These are phyloP conservation scores for Hanseniaspora pseudoguilliermondii DNA, from an alignment of 805 yeast genomes.

Conservation along the genomic window DNA sequence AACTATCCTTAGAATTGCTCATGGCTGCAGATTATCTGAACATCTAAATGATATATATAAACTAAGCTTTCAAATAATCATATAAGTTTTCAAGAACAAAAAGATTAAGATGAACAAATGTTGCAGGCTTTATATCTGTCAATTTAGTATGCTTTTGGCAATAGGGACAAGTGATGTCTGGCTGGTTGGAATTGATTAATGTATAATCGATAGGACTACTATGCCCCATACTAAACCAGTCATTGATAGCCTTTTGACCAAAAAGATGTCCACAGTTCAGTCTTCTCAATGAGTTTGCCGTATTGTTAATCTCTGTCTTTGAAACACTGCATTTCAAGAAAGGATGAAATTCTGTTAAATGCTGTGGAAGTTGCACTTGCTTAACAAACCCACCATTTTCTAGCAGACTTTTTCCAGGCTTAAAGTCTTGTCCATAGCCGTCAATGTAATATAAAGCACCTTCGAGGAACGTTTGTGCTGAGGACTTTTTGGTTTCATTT, in stretches of 20 bases:
- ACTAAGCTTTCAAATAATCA: background rate
- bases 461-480: background rate
- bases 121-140: background rate
- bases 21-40: slow-evolving; percentile 76
- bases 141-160: background rate
- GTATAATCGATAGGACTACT: background rate
- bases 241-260: slow-evolving; percentile 3
- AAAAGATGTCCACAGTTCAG: slow-evolving; percentile 5
- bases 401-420: background rate
- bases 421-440: background rate
- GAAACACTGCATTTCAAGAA: background rate
- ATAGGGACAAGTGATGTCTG: slow-evolving; percentile 1
- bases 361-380: background rate
- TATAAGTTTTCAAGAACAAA: slow-evolving; percentile 2
- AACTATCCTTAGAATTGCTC: slow-evolving; percentile 76
- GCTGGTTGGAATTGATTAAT: background rate
- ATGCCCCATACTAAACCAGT: background rate
- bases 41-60: slow-evolving; percentile 15
- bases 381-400: background rate
- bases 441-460: background rate
- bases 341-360: background rate
- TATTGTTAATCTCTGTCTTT: background rate
- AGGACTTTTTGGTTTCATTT: background rate
- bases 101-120: background rate
- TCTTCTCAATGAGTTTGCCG: background rate